Percentiles rank a stretch among this genome's conserved stretches.
Conservation (phyloP, 768 basidiomycete genomes). For the Chiua virens region DNA sequence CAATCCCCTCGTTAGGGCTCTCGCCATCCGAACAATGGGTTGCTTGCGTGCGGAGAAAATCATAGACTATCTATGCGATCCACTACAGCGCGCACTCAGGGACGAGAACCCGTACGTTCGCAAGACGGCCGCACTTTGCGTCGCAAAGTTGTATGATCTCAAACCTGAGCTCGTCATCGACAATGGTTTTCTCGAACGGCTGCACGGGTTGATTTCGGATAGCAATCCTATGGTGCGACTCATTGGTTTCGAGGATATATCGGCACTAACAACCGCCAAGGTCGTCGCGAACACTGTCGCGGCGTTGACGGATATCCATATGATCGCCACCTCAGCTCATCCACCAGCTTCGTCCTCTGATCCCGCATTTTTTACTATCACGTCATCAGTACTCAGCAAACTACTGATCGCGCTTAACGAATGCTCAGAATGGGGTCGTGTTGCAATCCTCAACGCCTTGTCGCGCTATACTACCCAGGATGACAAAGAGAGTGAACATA, state of each 20-base stretch:
- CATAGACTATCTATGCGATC: constrained; percentile 97
- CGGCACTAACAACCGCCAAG: constrained; percentile 39
- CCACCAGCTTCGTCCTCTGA: constrained; percentile 56
- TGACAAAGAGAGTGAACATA: constrained; percentile 96
- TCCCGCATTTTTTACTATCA: constrained; percentile 77
- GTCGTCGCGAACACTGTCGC: constrained; percentile 97
- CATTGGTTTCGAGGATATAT: background rate
- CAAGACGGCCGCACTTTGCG: constrained; percentile 96
- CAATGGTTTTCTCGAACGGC: constrained; percentile 86
- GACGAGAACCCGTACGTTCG: constrained; percentile 99
- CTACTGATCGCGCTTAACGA: constrained; percentile 95
- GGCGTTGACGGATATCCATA: constrained; percentile 90
- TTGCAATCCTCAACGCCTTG: constrained; percentile 86
- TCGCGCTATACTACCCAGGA: constrained; percentile 81
- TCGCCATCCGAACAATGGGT: constrained; percentile 98
- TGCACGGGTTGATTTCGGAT: constrained; percentile 93
- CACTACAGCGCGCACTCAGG: constrained; percentile 84
- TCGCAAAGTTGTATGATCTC: constrained; percentile 96
- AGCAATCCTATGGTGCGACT: constrained; percentile 92
- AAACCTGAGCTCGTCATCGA: constrained; percentile 95
- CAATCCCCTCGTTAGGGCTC: constrained; percentile 93
- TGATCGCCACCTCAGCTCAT: constrained; percentile 53
- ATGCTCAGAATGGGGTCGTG: constrained; percentile 98
- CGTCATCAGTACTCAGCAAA: constrained; percentile 79
- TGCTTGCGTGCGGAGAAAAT: constrained; percentile 97